Base-by-base conservation (phyloP, 768 basidiomycete species). In the Boletales sp. region DNA sequence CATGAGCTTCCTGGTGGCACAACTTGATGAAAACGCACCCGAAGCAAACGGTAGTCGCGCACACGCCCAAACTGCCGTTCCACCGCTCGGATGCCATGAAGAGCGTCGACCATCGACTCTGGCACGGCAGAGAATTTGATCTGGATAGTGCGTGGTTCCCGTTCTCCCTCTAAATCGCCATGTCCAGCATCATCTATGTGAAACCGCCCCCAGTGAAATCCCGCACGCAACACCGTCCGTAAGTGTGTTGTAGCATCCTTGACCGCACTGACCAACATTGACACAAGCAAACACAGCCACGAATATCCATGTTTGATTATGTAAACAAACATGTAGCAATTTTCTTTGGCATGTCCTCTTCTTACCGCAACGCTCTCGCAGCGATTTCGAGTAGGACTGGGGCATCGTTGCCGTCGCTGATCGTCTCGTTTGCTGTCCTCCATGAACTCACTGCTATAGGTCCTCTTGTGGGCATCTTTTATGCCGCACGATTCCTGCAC, bases 391-490 rank as follows among this genome's bases (percentile, higher is more conserved):
- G 74, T 7, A 79, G 84, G 34, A 90, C 90, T 15, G 81, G 86
- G 15, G 75, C 87, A 2, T 88, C 90, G 13, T 63, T 94, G 1
- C 76, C 90, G 1, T 91, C 90, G 11, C 78, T 96, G 43, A 46
- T 54, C 56, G 80, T 88, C 37, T 90, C 92, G 0, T 95, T 96
- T 56, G 83, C 80, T 6, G 70, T 94, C 46, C 74, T 96, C 3
- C 94, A 96, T 62, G 93, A 96, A 62, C 55, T 90, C 11, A 93
- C 91, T 0, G 91, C 93, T 0, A 61, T 94, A 44, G 74, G 82
- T 0, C 90, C 93, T 3, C 75, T 94, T 28, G 77, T 86, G 5
- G 79, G 82, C 33, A 63, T 89, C 35, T 95, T 92, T 66, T 90
- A 82, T 61, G 73, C 74, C 0, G 82, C 90, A 9, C 74, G 85